Conservation (phyloP, 2,329 filamentous ascomycete species). For the Coccinonectria pachysandricola region DNA sequence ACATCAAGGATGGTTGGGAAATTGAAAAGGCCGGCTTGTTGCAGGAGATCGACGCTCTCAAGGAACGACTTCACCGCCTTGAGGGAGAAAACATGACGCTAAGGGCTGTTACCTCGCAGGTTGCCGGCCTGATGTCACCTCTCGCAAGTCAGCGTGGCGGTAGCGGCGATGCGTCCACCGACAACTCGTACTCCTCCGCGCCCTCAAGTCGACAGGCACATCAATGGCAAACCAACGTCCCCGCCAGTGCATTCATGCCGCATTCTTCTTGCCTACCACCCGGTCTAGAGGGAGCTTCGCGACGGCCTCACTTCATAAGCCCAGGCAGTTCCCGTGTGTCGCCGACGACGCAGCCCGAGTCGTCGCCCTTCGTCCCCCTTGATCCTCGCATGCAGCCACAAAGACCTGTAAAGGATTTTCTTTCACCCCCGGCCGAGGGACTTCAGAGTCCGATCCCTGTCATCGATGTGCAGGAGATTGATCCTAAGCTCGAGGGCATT, state of each 20-base stretch:
- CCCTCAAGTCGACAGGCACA: conserved; percentile 8
- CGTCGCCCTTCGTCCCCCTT: conserved; percentile 28
- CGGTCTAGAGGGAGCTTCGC: conserved; percentile 24
- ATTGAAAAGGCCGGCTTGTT: conserved; percentile 32
- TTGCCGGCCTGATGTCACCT: conserved; percentile 21
- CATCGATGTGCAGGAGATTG: conserved; percentile 48
- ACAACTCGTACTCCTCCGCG: conserved; percentile 14
- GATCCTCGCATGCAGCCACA: conserved; percentile 35
- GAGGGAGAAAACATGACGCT: conserved; percentile 28
- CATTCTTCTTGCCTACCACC: conserved; percentile 21
- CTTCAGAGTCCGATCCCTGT: conserved; percentile 29
- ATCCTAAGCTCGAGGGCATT: conserved; percentile 50
- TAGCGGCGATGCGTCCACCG: conserved; percentile 15
- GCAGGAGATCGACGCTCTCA: conserved; percentile 31
- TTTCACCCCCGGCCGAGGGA: conserved; percentile 22
- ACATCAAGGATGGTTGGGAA: conserved; percentile 37
- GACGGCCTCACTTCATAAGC: conserved; percentile 24
- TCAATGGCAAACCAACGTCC: conserved; percentile 12
- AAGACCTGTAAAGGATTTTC: conserved; percentile 27
- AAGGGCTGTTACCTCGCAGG: conserved; percentile 19
- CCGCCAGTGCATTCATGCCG: conserved; percentile 9
- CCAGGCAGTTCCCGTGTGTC: conserved; percentile 23
- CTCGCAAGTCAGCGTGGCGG: conserved; percentile 18
- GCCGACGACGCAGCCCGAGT: conserved; percentile 24
- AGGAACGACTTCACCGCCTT: conserved; percentile 26